Evolutionary conservation across 2,329 filamentous ascomycete genomes (phyloP), one percentile per base, ranked within the genome.

Genomic region (Capronia epimyces): DNA sequence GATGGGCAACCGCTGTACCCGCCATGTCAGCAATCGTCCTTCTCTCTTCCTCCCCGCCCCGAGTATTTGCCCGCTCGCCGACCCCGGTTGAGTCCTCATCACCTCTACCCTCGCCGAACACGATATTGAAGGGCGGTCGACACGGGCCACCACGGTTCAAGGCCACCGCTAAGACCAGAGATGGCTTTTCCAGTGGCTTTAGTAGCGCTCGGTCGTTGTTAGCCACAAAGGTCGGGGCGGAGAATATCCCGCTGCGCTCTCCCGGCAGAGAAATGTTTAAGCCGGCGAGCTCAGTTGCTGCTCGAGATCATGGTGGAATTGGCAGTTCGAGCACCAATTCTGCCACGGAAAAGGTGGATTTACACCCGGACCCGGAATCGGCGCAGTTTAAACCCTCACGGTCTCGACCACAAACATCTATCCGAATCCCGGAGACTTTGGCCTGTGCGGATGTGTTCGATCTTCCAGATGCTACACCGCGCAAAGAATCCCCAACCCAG

Each of bases 31-130:
- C 71, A 29, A 60, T 71, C 46, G 65, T 70, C 48, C 53, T 71
- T 48, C 60, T 73, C 44, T 71, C 69, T 21, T 73, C 71, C 15
- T 71, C 71, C 3, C 69, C 71, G 21, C 64, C 64, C 29, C 61
- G 51, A 37, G 43, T 66, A 57, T 59, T 66, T 52, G 52, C 64
- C 43, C 57, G 50, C 37, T 63, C 58, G 13, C 66, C 69, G 61
- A 63, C 60, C 51, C 67, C 64, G 40, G 34, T 54, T 31, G 63
- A 63, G 42, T 36, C 49, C 29, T 63, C 66, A 8, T 59, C 62
- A 21, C 54, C 64, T 18, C 27, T 66, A 21, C 51, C 53, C 4
- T 66, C 65, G 10, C 60, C 64, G 1, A 58, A 63, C 2, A 52
- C 62, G n/a, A 41, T 66, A 3, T 60, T 64, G 34, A 53, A 54